Evolutionary conservation across 2,329 filamentous ascomycete species (phyloP).

Genomic region (Fusarium ramigenum): DNA sequence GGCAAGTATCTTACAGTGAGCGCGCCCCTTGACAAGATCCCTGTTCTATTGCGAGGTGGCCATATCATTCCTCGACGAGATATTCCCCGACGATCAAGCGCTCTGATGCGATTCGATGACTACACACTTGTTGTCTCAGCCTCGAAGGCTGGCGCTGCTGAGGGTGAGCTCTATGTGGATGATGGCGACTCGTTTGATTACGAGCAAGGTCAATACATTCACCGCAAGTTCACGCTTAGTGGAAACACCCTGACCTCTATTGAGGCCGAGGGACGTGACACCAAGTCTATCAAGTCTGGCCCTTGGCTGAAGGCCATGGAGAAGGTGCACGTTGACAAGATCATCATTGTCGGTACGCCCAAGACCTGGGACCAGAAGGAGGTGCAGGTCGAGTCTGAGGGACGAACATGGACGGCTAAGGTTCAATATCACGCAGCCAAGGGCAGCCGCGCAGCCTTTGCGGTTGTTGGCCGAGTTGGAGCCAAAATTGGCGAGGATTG

Average conservation of each 20-base stretch:
- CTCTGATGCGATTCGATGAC: slow-evolving; percentile 92
- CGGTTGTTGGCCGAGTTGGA: slow-evolving; percentile 61
- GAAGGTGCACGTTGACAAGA: slow-evolving; percentile 81
- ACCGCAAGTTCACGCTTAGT: slow-evolving; percentile 79
- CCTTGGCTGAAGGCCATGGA: slow-evolving; percentile 83
- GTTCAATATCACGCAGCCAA: slow-evolving; percentile 66
- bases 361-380: slow-evolving; percentile 72
- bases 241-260: slow-evolving; percentile 71
- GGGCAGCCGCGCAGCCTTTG: slow-evolving; percentile 60
- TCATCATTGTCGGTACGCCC: slow-evolving; percentile 84
- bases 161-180: slow-evolving; percentile 88
- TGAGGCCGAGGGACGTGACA: slow-evolving; percentile 68
- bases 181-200: slow-evolving; percentile 95
- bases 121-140: slow-evolving; percentile 87
- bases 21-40: slow-evolving; percentile 86
- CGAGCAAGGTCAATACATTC: slow-evolving; percentile 85
- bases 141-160: slow-evolving; percentile 67
- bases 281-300: slow-evolving; percentile 65
- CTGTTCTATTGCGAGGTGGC: slow-evolving; percentile 90
- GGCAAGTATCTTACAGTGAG: slow-evolving; percentile 75
- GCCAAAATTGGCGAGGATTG: slow-evolving; percentile 64
- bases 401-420: slow-evolving; percentile 64
- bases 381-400: slow-evolving; percentile 65
- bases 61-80: slow-evolving; percentile 93
- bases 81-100: slow-evolving; percentile 82